Evolutionary conservation across 1,139 yeast species (phyloP).

Genomic region (Magnusiomyces suaveolens): DNA sequence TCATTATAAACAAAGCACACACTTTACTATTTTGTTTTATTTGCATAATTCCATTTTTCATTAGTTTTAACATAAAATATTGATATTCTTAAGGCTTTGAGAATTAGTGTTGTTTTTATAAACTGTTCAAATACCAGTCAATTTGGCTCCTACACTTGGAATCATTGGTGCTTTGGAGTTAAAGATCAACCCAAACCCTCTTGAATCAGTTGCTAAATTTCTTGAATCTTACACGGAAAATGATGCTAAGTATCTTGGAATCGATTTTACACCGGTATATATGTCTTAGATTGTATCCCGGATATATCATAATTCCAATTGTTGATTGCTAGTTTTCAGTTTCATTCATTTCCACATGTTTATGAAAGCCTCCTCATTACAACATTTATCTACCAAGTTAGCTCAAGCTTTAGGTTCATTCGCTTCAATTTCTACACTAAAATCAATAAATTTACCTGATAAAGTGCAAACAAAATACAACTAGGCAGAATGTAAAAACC

Average conservation of each 20-base stretch:
- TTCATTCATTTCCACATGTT: neutral
- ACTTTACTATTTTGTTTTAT: no score
- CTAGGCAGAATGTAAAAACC: conserved; percentile 53
- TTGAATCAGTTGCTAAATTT: conserved; percentile 30
- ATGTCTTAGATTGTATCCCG: no score
- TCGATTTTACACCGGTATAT: conserved; percentile 30
- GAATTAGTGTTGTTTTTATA: neutral
- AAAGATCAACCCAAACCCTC: conserved; percentile 19
- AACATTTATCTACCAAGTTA: conserved; percentile 20
- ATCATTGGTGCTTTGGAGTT: conserved; percentile 11
- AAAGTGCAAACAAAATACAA: conserved; percentile 68
- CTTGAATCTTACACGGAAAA: conserved; percentile 30
- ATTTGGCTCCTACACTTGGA: conserved; percentile 7
- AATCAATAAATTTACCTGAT: conserved; percentile 70
- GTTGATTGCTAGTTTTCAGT: no score
- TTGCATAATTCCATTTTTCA: no score
- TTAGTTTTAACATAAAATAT: no score
- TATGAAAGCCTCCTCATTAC: conserved; percentile 23
- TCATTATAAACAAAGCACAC: no score
- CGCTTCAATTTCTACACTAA: conserved; percentile 68
- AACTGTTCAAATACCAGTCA: neutral
- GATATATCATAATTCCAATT: no score
- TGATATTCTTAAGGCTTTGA: no score
- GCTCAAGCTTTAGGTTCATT: conserved; percentile 34
- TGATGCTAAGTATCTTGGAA: conserved; percentile 34